Evolutionary conservation across 129 eudicot species (phyloP), one percentile per base, ranked within the genome.

Genomic region (Centrapalus pauciflorus): DNA sequence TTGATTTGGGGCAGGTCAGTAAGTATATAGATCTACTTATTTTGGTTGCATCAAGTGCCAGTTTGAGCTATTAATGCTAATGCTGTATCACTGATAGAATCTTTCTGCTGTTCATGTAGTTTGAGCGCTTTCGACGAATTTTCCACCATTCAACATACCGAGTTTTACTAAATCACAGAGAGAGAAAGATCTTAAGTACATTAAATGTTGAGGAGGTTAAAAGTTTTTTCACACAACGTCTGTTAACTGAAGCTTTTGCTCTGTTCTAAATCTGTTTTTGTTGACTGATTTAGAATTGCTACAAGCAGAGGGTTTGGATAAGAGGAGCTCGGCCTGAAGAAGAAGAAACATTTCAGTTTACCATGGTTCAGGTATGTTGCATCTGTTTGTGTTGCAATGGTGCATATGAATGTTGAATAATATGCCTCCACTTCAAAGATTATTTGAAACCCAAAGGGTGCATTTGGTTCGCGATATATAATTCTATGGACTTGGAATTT

Each of bases 1-100:
- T 92, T 81, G 98, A 92, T 80, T 71, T 92, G 78, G 98, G 98
- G 7, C 96, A 91, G 96, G 97, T 91, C 41, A 61, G 91, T 60
- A 60, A 61, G 12, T 49, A 71, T 45, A n/a, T n/a, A n/a, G n/a
- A n/a, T n/a, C 55, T 41, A 8, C 57, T 46, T 27, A 5, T 46
- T 33, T 30, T 65, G 35, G 48, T 51, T 24, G 25, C 40, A 4
- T 21, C 29, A 50, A 23, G 7, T n/a, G n/a, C 13, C 3, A 17
- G 6, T 52, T 38, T 54, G 50, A 37, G 32, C 33, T 40, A 69
- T 24, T 11, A n/a, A 3, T 56, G 24, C 57, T n/a, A 13, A 26
- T 30, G 4, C 14, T 49, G 16, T 58, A 38, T 32, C 26, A 32
- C 52, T 27, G 2, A 11, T 28, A 29, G 33, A 32, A 25, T 71